These are phyloP conservation scores for Catharanthus roseus DNA, from an alignment of 257 asterid species.

Conservation along the genomic window DNA sequence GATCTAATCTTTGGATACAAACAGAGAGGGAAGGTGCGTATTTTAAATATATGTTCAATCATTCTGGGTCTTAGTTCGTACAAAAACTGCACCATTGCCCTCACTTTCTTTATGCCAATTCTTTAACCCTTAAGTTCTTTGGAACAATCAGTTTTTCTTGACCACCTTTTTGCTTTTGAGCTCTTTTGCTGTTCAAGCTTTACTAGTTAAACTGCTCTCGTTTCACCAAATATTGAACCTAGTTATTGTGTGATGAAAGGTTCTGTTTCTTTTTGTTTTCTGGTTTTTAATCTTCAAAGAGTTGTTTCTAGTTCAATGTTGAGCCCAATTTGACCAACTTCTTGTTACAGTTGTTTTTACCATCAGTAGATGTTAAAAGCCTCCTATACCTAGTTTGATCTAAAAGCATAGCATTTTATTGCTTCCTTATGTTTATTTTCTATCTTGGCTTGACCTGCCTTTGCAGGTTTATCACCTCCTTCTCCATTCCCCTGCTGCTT, in stretches of 20 bases:
- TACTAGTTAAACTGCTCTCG: not conserved
- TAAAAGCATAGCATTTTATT: not conserved
- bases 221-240: not conserved
- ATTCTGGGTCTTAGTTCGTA: not conserved
- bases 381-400: not conserved
- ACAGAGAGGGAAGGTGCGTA: conserved; percentile 95
- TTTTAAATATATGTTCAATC: conserved; percentile 1
- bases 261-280: not conserved
- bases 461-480: not conserved
- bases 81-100: not conserved
- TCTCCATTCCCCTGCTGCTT: not conserved
- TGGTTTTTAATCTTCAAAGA: not conserved
- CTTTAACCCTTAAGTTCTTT: not conserved
- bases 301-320: not conserved
- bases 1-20: conserved; percentile 94
- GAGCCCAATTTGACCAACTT: not conserved
- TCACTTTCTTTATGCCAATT: not conserved
- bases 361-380: not conserved
- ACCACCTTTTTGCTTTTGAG: not conserved
- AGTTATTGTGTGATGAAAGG: not conserved
- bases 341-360: not conserved
- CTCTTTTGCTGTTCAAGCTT: not conserved
- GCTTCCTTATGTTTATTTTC: not conserved
- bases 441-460: not conserved
- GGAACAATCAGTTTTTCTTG: not conserved